Base-by-base conservation (phyloP, 805 yeast genomes). In the Tanozyma kutaoensis region DNA sequence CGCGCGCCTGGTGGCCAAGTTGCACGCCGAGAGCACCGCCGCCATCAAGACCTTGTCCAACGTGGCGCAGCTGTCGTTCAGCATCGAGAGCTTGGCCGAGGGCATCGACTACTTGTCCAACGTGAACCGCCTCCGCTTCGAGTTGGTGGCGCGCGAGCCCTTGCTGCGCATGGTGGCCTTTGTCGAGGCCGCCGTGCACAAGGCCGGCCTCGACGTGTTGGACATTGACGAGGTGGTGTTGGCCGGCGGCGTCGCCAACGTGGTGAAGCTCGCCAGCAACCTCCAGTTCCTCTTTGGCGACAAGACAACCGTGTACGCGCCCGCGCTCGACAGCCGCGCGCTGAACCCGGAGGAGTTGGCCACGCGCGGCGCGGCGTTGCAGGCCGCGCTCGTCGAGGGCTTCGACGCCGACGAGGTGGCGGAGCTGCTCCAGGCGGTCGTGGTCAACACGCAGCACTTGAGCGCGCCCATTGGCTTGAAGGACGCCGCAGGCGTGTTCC, bases 361-460 rank as follows among this genome's bases (percentile, higher is more conserved):
- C 38, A 76, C 93, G 38, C 76, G 93, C 48, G 98, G 98, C 58
- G 93, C 95, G 32, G 95, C 97, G 36, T 69, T 88, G 50, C 97
- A 91, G 67, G 98, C 95, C 27, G 73, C 93, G 21, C 64, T 88
- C 44, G 62, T 78, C 36, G 88, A 78, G 45, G 62, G 72, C 32
- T 93, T 82, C 44, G 91, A 77, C 46, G 84, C 70, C 28, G 93
- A 80, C 36, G 91, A 84, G 55, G 62, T 76, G 43, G 60, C 66
- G 25, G 93, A 84, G 58, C 76, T 91, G 31, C 61, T 75, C 42
- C 79, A 80, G 55, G 91, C 93, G 17, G 71, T 80, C 33, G 80
- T 86, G 34, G 65, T 84, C 41, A 79, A 79, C 65, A 86, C 95
- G 35, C 88, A 82, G 49, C 97, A 91, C 52, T 56, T 85, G 36